Percentiles rank a stretch among this genome's conserved stretches.
phyloP scores from a whole-genome alignment of 2,329 filamentous ascomycete genomes.

The Aspergillus floridensis region DNA sequence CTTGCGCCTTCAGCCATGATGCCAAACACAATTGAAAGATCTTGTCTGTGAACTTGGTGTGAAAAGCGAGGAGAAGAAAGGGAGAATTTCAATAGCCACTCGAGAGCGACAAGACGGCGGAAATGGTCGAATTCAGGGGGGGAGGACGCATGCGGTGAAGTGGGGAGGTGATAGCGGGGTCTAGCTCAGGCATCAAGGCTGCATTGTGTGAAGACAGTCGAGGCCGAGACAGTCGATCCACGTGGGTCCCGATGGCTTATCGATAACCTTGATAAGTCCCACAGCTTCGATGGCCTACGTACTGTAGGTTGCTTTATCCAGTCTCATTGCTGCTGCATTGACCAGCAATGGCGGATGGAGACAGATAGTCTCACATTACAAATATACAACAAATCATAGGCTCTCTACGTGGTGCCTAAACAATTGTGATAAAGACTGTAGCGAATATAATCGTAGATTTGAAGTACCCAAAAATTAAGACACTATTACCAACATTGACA shows the following conservation, averaged over 20 bases:
- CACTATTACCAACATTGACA: too few species aligned
- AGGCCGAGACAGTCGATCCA: not conserved
- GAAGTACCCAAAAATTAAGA: too few species aligned
- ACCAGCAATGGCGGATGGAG: too few species aligned
- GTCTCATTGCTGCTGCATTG: too few species aligned
- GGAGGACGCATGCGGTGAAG: conserved; percentile 30
- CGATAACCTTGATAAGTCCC: conserved; percentile 23
- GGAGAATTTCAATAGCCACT: not conserved
- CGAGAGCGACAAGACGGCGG: not conserved
- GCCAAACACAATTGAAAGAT: conserved; percentile 3
- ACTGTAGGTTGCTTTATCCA: too few species aligned
- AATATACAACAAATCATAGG: too few species aligned
- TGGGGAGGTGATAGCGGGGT: conserved; percentile 5
- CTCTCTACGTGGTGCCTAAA: too few species aligned
- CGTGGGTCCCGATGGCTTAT: conserved; percentile 20
- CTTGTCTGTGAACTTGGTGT: not conserved
- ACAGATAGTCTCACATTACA: too few species aligned
- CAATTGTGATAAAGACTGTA: too few species aligned
- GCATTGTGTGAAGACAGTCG: not conserved
- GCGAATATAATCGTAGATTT: too few species aligned
- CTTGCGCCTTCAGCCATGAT: conserved; percentile 32
- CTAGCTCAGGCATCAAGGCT: conserved; percentile 1
- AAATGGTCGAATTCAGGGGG: conserved; percentile 4
- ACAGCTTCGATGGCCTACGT: too few species aligned
- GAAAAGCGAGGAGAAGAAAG: not conserved